Evolutionary conservation across 129 eudicot genomes (phyloP).

Genomic region (Oenanthe sinensis): DNA sequence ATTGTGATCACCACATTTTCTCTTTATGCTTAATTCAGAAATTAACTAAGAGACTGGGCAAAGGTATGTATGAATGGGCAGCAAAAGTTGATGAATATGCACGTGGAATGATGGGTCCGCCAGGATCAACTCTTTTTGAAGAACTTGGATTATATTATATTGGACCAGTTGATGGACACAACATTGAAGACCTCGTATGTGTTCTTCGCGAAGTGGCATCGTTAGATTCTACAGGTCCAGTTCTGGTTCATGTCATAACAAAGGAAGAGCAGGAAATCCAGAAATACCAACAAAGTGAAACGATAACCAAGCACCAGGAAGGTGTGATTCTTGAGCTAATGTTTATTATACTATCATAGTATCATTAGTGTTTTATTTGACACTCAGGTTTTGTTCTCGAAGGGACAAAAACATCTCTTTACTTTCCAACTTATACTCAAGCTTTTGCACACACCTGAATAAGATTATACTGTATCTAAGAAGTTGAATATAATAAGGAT

Average conservation of each 20-base stretch:
- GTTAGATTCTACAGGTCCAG: slow-evolving; percentile 82
- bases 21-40: slow-evolving; percentile 34
- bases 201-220: slow-evolving; percentile 81
- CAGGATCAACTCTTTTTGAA: slow-evolving; percentile 90
- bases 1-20: neutral
- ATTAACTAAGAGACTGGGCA: slow-evolving; percentile 70
- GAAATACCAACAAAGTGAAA: slow-evolving; percentile 21
- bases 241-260: slow-evolving; percentile 79
- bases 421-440: neutral
- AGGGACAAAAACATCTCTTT: neutral
- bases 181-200: slow-evolving; percentile 77
- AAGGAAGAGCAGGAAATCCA: slow-evolving; percentile 42
- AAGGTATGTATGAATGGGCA: slow-evolving; percentile 90
- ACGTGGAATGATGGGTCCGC: slow-evolving; percentile 92
- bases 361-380: neutral
- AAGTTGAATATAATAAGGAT: neutral
- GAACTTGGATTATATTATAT: slow-evolving; percentile 92
- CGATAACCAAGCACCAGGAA: slow-evolving; percentile 22
- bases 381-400: neutral
- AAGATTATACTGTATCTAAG: neutral
- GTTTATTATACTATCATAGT: neutral
- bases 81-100: slow-evolving; percentile 93
- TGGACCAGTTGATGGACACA: slow-evolving; percentile 96
- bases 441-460: neutral
- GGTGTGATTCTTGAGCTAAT: slow-evolving; percentile 32